phyloP scores from a whole-genome alignment of 805 yeast species.

The Nakazawaea ishiwadae region DNA sequence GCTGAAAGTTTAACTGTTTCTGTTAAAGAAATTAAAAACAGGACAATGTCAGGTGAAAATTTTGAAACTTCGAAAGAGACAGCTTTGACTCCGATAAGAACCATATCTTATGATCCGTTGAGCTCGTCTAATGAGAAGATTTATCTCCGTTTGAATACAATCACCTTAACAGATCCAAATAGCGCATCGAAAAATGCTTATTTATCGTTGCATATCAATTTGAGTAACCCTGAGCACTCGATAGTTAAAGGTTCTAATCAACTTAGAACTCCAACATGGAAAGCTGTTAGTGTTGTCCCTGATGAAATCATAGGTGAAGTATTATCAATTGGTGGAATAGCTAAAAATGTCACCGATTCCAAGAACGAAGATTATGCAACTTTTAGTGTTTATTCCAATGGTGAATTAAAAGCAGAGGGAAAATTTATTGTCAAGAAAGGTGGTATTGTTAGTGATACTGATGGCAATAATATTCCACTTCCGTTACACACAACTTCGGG shows the following conservation, averaged over 20 bases:
- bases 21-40: constrained; percentile 66
- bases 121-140: constrained; percentile 57
- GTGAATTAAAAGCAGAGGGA: constrained; percentile 56
- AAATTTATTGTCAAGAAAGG: constrained; percentile 34
- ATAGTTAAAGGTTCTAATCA: constrained; percentile 73
- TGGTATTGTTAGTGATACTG: constrained; percentile 30
- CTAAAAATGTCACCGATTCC: constrained; percentile 37
- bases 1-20: constrained; percentile 68
- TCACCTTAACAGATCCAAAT: constrained; percentile 21
- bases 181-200: constrained; percentile 29
- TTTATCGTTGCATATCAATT: constrained; percentile 48
- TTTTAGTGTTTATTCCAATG: constrained; percentile 58
- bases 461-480: constrained; percentile 23
- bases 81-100: constrained; percentile 62
- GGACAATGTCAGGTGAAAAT: constrained; percentile 18
- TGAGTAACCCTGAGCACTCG: constrained; percentile 44
- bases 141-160: constrained; percentile 54
- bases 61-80: constrained; percentile 32
- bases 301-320: constrained; percentile 72
- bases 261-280: constrained; percentile 49
- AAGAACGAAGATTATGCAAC: neutral
- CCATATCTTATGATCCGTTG: constrained; percentile 60
- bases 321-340: constrained; percentile 62
- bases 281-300: constrained; percentile 66
- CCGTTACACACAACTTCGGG: constrained; percentile 33